Base-by-base conservation (phyloP, 2,329 filamentous ascomycete species). In the Magnaporthiopsis incrustans region DNA sequence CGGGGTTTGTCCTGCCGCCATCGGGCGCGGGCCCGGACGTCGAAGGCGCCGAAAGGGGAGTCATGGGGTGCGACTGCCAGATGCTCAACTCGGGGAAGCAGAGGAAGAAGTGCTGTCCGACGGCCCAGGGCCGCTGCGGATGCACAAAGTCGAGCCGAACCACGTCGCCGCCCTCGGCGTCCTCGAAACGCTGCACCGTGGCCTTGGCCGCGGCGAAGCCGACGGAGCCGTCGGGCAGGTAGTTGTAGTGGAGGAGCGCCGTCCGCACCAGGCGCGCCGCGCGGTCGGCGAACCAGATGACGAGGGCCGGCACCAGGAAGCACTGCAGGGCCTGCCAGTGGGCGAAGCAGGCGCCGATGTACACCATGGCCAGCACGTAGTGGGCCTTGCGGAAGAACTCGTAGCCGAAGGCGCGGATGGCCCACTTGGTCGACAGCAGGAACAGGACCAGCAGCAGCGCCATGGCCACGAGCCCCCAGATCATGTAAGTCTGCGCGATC, bases 321-420 rank as follows among this genome's bases (percentile, higher is more conserved):
- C 86, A 90, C 60, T 82, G 79, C 4, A 92, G 77, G 62, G 86
- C 77, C 62, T 79, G 73, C 90, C 89, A 93, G 71, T 93, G 90
- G 1, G 82, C 89, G 83, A 88, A 91, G 73, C 88, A 89, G 3
- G 88, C 89, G 5, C 88, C 90, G 15, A 92, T 83, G 73, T 91
- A 93, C 5, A 92, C 73, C 77, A 89, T 85, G 14, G 89, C 90
- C 2, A 92, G 77, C 15, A 91, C 78, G 69, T 91, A 91, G 71
- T 92, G 89, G 0, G 83, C 77, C 71, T 91, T 91, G 66, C 89
- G 82, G 79, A 92, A 92, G 74, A 89, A 86, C 70, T 92, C 90
- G 73, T 93, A 91, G 3, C 90, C 90, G 0, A 82, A 74, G 11
- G 64, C 60, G 12, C 82, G 80, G 65, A 92, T 89, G 0, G 81